Evolutionary conservation across 352 stramenopile species (phyloP), one percentile per base, ranked within the genome.

Genomic region (Globisporangium ultimum): DNA sequence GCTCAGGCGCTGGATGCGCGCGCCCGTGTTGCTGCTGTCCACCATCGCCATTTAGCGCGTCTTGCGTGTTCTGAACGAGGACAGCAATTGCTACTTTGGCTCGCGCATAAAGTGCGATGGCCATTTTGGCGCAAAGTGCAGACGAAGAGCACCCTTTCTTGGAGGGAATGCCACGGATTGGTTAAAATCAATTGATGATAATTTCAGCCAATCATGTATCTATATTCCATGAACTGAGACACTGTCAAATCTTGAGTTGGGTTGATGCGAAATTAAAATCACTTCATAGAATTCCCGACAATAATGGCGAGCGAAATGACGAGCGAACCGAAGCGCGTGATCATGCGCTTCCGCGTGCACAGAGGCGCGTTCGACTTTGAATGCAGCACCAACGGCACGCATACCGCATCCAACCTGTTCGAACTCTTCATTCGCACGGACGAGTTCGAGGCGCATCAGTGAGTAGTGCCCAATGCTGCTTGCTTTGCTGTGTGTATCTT

Each of bases 1-100:
- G 49, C 84, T 78, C 28, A 98, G 75, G 8, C 93, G 91, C 63
- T 96, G 64, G 61, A 98, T 98, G 46, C 75, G 83, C 48, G 41
- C 48, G 13, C 40, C 21, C 49, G 34, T 51, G 24, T 2, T 48
- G 53, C 36, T 60, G 55, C 17, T 57, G 45, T 21, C 3, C 14
- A 1, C 36, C 20, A 40, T 17, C 14, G 3, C 48, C 20, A 40
- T 17, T 3, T 3, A 32, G 36, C 46, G 51, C 21, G 38, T 48
- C 38, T 9, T 38, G 12, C 51, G 38, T 56, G 24, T 24, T 48
- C 49, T 45, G 28, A n/a, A 40, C 50, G 17, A 20, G 2, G 24
- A 5, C 7, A 36, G 28, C 28, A 36, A 10, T 10, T 36, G 28
- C 28, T 36, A 10, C 3, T 36, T 8, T 36, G 28, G 8, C 28